A percentile compares a stretch with the other conserved stretches of the same genome.
phyloP scores from a whole-genome alignment of 2,329 filamentous ascomycete species.

The Hyphodiscus sp. region DNA sequence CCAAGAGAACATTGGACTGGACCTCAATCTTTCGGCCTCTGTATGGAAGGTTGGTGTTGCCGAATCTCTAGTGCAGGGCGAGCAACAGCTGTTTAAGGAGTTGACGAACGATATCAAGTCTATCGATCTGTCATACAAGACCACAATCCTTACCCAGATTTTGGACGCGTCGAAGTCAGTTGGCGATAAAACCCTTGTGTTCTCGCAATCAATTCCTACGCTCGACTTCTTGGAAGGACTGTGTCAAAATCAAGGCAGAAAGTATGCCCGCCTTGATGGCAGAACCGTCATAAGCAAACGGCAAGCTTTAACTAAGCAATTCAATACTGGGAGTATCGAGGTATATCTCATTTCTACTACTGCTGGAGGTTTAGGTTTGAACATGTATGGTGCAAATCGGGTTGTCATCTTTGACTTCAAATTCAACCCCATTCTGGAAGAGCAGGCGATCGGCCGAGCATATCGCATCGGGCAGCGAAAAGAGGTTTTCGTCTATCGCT shows the following conservation, averaged over 20 bases:
- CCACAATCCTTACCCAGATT: conserved; percentile 60
- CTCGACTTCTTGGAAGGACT: conserved; percentile 61
- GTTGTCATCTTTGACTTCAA: conserved; percentile 80
- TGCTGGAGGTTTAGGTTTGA: conserved; percentile 77
- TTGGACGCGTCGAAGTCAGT: conserved; percentile 54
- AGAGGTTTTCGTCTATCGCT: conserved; percentile 76
- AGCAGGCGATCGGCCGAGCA: conserved; percentile 79
- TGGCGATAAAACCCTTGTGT: conserved; percentile 73
- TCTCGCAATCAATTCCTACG: conserved; percentile 65
- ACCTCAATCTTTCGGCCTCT: conserved; percentile 16
- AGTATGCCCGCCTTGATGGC: conserved; percentile 61
- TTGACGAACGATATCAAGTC: conserved; percentile 31
- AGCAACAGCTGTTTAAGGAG: conserved; percentile 33
- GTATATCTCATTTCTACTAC: conserved; percentile 78
- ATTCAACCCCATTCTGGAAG: conserved; percentile 75
- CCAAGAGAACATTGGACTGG: conserved; percentile 11
- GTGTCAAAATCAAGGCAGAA: conserved; percentile 43
- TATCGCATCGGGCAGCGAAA: conserved; percentile 82
- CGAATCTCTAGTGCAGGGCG: conserved; percentile 26
- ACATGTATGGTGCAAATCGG: conserved; percentile 76
- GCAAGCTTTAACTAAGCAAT: conserved; percentile 57
- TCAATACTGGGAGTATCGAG: conserved; percentile 53
- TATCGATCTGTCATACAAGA: conserved; percentile 58
- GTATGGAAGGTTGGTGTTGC: conserved; percentile 25
- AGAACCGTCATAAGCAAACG: conserved; percentile 48